These are phyloP conservation scores for Cenchrus fungigraminus DNA, from an alignment of 176 grass and related monocot species.

Conservation along the genomic window DNA sequence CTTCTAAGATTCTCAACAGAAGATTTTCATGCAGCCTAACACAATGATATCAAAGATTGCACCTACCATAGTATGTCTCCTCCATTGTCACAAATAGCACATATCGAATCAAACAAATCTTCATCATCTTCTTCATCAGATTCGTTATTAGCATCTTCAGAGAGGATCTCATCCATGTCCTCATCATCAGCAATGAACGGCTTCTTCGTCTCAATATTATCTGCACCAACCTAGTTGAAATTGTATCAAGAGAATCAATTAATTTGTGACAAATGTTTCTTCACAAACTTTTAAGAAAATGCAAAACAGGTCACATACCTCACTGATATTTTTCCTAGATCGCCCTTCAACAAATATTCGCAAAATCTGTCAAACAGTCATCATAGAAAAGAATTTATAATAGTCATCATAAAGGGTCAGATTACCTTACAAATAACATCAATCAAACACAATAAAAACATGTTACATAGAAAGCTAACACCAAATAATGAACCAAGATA, in stretches of 20 bases:
- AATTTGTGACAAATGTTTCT: constrained; percentile 28
- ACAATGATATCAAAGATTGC: constrained; percentile 25
- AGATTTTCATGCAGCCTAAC: constrained; percentile 17
- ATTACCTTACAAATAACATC: not conserved
- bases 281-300: constrained; percentile 19
- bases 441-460: constrained; percentile 12
- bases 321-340: constrained; percentile 26
- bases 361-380: constrained; percentile 42
- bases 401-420: constrained; percentile 32
- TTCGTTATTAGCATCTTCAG: constrained; percentile 44
- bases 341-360: constrained; percentile 38
- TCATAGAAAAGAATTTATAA: constrained; percentile 41
- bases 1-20: not conserved
- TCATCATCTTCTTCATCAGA: constrained; percentile 82
- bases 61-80: constrained; percentile 80
- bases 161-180: constrained; percentile 54
- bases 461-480: not conserved
- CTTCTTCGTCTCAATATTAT: constrained; percentile 53
- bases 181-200: constrained; percentile 70
- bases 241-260: constrained; percentile 16
- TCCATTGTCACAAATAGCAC: constrained; percentile 88
- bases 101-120: constrained; percentile 80
- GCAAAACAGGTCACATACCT: constrained; percentile 36
- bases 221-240: constrained; percentile 55
- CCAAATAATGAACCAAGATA: constrained; percentile 13